Percentiles rank a stretch among this genome's conserved stretches.
Conservation (phyloP, 1,284 basidiomycete genomes). For the Fistulinella staudtii region DNA sequence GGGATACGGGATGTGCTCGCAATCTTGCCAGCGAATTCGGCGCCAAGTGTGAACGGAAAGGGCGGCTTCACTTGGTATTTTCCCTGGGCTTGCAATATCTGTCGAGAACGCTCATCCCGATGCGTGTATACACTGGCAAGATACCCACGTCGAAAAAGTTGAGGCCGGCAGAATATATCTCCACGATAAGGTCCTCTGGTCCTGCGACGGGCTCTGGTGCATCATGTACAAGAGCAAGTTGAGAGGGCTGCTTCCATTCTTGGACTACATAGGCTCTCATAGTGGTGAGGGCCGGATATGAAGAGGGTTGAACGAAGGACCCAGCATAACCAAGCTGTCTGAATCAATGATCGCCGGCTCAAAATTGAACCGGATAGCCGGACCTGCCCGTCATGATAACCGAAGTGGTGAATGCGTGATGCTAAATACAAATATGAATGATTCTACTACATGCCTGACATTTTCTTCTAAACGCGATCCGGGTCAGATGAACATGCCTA, state of each 20-base stretch:
- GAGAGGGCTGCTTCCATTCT: slow-evolving; percentile 70
- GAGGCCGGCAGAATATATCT: slow-evolving; percentile 73
- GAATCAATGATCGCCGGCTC: too few relatives aligned
- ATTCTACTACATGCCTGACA: slow-evolving; percentile 26
- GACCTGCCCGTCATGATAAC: too few relatives aligned
- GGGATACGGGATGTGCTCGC: slow-evolving; percentile 77
- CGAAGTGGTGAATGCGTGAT: too few relatives aligned
- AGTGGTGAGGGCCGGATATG: not conserved
- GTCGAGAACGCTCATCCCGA: not conserved
- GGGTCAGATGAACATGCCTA: slow-evolving; percentile 24
- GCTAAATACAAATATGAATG: slow-evolving; percentile 37
- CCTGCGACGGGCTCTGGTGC: slow-evolving; percentile 57
- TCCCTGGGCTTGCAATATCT: slow-evolving; percentile 85
- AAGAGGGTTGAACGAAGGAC: too few relatives aligned
- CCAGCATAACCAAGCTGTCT: too few relatives aligned
- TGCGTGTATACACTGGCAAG: not conserved
- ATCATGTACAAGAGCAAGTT: slow-evolving; percentile 55
- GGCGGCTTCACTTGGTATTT: slow-evolving; percentile 85
- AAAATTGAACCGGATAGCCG: not conserved
- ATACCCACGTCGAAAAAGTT: slow-evolving; percentile 75
- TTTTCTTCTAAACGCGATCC: slow-evolving; percentile 12
- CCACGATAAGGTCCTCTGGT: slow-evolving; percentile 69
- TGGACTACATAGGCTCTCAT: slow-evolving; percentile 83
- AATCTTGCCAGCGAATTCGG: slow-evolving; percentile 85
- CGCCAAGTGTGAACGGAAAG: slow-evolving; percentile 79